Conservation (phyloP, 169 alveolate genomes). For the Plasmodium fragile region DNA sequence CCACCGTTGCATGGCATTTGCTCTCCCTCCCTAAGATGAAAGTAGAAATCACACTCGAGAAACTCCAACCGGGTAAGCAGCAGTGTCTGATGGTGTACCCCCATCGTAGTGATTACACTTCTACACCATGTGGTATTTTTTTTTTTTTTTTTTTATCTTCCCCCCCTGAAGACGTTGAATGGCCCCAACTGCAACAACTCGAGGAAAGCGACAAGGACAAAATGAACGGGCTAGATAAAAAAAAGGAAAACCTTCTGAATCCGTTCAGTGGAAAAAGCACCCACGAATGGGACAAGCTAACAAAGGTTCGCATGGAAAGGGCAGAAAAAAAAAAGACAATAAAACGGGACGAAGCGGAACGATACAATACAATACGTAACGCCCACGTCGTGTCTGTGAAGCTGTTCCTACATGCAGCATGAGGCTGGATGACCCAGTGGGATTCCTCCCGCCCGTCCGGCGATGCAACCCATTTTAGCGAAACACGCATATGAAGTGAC, state of each 20-base stretch:
- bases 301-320: not conserved
- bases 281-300: slow-evolving; percentile 45
- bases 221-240: not conserved
- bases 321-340: not conserved
- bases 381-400: not conserved
- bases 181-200: slow-evolving; percentile 7
- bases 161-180: slow-evolving; percentile 5
- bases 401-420: no score
- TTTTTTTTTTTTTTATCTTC: not conserved
- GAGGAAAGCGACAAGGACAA: not conserved
- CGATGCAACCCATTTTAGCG: not conserved
- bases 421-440: not conserved
- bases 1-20: no score
- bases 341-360: not conserved
- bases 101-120: not conserved
- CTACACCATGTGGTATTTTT: not conserved
- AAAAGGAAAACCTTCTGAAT: slow-evolving; percentile 5
- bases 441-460: not conserved
- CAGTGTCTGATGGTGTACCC: not conserved
- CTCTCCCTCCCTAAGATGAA: slow-evolving; percentile 21
- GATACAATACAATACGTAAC: no score
- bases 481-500: not conserved
- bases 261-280: slow-evolving; percentile 63
- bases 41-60: slow-evolving; percentile 28
- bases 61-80: slow-evolving; percentile 26